phyloP scores from a whole-genome alignment of 1,284 basidiomycete species.

The Austroboletus niveus region DNA sequence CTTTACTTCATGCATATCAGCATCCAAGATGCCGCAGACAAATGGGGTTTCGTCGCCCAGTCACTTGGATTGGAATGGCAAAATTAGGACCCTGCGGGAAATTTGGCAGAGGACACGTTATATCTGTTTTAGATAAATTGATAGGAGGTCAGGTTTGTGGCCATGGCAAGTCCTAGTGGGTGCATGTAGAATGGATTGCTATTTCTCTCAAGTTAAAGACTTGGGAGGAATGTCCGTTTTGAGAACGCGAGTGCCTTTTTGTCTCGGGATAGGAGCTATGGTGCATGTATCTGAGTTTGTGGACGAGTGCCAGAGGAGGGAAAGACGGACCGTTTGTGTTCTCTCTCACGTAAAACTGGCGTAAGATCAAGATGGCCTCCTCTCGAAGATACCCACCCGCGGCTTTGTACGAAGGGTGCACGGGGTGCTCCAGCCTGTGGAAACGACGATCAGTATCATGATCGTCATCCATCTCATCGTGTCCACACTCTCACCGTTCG shows the following conservation, averaged over 20 bases:
- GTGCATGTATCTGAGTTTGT: constrained; percentile 7
- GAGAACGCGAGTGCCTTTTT: constrained; percentile 68
- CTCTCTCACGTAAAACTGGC: constrained; percentile 94
- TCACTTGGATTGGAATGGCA: constrained; percentile 52
- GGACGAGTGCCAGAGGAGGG: constrained; percentile 1
- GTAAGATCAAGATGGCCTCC: constrained; percentile 93
- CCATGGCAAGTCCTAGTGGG: no score
- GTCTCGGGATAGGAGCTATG: constrained; percentile 73
- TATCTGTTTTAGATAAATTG: neutral
- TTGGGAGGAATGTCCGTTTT: constrained; percentile 62
- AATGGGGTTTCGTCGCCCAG: constrained; percentile 73
- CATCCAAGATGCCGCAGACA: constrained; percentile 73
- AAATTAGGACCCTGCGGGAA: constrained; percentile 2
- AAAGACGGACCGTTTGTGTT: constrained; percentile 79
- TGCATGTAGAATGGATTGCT: no score
- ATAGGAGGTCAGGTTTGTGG: no score
- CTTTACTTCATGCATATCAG: constrained; percentile 34
- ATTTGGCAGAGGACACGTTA: neutral
- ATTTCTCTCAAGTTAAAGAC: neutral
- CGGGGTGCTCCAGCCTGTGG: constrained; percentile 60
- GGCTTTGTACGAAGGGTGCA: constrained; percentile 75
- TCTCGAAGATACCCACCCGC: constrained; percentile 84
- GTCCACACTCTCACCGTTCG: constrained; percentile 49
- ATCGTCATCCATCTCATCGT: constrained; percentile 6
- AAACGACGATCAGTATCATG: constrained; percentile 7